These are phyloP conservation scores for Saccharomyces hybrid DNA, from an alignment of 1,139 yeast genomes.

Conservation along the genomic window DNA sequence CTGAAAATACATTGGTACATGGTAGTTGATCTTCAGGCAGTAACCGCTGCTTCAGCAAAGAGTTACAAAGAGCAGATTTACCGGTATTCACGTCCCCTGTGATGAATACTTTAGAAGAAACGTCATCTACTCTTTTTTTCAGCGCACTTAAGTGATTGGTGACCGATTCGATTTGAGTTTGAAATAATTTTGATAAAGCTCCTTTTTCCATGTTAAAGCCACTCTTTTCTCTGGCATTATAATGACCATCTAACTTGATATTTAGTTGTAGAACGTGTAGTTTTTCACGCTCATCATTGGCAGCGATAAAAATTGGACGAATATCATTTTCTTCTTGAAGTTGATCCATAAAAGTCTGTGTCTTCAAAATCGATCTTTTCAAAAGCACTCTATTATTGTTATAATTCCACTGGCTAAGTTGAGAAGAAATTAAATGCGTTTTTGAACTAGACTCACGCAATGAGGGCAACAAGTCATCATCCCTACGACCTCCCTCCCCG, in stretches of 20 bases:
- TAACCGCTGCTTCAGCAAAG: conserved; percentile 66
- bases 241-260: conserved; percentile 26
- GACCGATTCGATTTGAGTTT: conserved; percentile 32
- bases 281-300: conserved; percentile 6
- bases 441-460: conserved; percentile 8
- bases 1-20: conserved; percentile 93
- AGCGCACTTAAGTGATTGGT: conserved; percentile 65
- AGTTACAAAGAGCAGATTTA: conserved; percentile 91
- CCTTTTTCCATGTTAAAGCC: conserved; percentile 22
- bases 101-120: conserved; percentile 85
- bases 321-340: conserved; percentile 22
- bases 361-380: conserved; percentile 18
- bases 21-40: conserved; percentile 98
- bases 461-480: conserved; percentile 1
- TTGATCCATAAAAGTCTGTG: conserved; percentile 18
- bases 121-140: conserved; percentile 81
- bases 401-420: conserved; percentile 30
- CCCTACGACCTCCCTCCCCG: conserved; percentile 1
- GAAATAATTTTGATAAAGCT: conserved; percentile 25
- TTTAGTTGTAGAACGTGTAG: conserved; percentile 24
- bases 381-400: conserved; percentile 26
- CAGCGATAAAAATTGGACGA: conserved; percentile 24
- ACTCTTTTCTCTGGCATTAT: conserved; percentile 8
- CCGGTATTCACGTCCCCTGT: conserved; percentile 98
- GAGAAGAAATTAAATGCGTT: conserved; percentile 22